Evolutionary conservation across 139 green algal genomes (phyloP).

Genomic region (Tetradesmus lagerheimii): DNA sequence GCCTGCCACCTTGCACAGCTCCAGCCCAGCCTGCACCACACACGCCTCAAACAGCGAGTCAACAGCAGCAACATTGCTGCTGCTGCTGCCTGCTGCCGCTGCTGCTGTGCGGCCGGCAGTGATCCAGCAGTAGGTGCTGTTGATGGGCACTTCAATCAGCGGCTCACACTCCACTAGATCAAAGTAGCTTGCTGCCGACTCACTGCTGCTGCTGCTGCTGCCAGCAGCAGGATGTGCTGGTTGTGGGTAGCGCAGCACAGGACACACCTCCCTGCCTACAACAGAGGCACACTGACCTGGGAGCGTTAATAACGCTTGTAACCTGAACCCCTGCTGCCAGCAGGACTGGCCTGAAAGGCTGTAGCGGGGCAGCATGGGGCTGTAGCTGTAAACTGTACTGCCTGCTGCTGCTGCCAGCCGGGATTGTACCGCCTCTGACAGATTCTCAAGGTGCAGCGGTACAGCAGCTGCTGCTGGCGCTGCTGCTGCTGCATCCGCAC

Average conservation of each 20-base stretch:
- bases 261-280: neutral
- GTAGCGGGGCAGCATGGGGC: neutral
- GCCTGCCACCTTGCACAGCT: conserved; percentile 12
- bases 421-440: neutral
- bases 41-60: neutral
- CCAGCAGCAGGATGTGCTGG: neutral
- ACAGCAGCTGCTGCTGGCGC: neutral
- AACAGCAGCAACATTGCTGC: neutral
- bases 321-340: neutral
- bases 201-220: conserved; percentile 10
- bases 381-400: conserved; percentile 31
- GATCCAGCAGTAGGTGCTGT: conserved; percentile 27
- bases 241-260: neutral
- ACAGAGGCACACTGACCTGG: neutral
- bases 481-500: neutral
- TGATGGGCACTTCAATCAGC: neutral
- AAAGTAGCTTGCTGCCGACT: neutral
- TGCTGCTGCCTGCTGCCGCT: neutral
- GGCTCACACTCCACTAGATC: conserved; percentile 9
- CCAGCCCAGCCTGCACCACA: conserved; percentile 19
- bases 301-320: neutral
- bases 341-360: conserved; percentile 1
- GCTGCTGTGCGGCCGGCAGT: neutral
- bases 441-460: neutral
- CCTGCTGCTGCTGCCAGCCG: conserved; percentile 12